These are phyloP conservation scores for Ophiostoma ips DNA, from an alignment of 2,329 filamentous ascomycete species.

Conservation along the genomic window DNA sequence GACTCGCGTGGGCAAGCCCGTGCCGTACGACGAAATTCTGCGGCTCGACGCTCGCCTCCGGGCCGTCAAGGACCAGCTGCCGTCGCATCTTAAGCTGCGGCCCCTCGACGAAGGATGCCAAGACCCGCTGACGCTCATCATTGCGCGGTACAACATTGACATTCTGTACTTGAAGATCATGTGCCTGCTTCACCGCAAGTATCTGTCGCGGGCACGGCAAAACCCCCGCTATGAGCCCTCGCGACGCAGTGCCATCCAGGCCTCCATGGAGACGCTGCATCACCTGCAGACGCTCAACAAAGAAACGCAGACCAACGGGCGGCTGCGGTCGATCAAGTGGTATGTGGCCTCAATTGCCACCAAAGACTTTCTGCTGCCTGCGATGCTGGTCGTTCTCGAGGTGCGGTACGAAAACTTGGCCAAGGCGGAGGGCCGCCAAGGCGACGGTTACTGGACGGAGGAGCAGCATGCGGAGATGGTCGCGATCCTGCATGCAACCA, in stretches of 20 bases:
- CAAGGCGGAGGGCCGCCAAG: constrained; percentile 26
- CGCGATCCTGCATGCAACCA: constrained; percentile 54
- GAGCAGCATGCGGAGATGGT: constrained; percentile 63
- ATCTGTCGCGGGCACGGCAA: constrained; percentile 61
- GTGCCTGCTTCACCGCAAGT: constrained; percentile 79
- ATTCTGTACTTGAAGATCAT: constrained; percentile 80
- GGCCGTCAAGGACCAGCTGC: constrained; percentile 51
- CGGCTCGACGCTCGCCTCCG: constrained; percentile 47
- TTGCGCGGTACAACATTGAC: constrained; percentile 73
- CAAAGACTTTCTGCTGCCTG: constrained; percentile 74
- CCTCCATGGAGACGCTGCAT: constrained; percentile 65
- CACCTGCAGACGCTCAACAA: constrained; percentile 63
- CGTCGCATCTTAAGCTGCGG: constrained; percentile 65
- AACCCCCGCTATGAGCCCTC: constrained; percentile 77
- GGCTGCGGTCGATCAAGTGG: constrained; percentile 61
- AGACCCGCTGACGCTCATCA: constrained; percentile 72
- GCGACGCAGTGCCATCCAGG: constrained; percentile 70
- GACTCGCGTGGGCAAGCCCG: constrained; percentile 38
- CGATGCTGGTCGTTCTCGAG: constrained; percentile 73
- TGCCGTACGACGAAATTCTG: constrained; percentile 51
- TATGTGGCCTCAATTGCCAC: constrained; percentile 67
- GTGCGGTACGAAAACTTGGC: constrained; percentile 54
- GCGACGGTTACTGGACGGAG: constrained; percentile 38
- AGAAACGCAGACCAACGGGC: constrained; percentile 59
- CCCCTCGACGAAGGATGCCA: constrained; percentile 62